phyloP scores from a whole-genome alignment of 2,329 filamentous ascomycete species.

The Colletotrichum destructivum region DNA sequence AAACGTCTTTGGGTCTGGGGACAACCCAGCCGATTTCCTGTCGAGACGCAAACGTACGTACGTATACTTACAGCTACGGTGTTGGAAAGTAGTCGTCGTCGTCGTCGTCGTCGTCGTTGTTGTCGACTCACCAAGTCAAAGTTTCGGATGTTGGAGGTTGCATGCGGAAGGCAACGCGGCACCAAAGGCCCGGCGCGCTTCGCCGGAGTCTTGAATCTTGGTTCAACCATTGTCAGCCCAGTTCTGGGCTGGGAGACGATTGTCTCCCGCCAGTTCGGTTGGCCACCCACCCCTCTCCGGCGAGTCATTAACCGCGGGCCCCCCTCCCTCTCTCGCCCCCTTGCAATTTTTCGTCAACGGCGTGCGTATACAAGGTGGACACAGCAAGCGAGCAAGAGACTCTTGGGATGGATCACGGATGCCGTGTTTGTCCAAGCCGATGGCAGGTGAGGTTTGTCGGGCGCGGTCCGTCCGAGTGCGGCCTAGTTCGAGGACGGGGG shows the following conservation, averaged over 20 bases:
- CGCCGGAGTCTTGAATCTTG: not conserved
- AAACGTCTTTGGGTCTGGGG: not conserved
- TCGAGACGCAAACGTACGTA: not conserved
- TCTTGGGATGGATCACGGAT: not conserved
- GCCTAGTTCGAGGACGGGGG: constrained; percentile 2
- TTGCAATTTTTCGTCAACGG: not conserved
- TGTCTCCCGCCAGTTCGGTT: not conserved
- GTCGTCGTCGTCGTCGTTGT: no score
- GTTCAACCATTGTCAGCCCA: not conserved
- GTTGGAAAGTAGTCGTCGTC: not conserved
- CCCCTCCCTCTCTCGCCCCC: not conserved
- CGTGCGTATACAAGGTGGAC: not conserved
- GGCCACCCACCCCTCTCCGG: not conserved
- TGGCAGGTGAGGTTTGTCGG: not conserved
- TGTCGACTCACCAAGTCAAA: not conserved
- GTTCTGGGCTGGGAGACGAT: not conserved
- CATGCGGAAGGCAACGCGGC: not conserved
- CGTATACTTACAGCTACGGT: not conserved
- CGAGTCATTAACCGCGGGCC: not conserved
- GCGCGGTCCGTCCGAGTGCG: not conserved
- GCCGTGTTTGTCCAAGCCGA: not conserved
- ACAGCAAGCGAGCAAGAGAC: not conserved
- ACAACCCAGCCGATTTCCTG: not conserved
- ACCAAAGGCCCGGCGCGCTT: not conserved
- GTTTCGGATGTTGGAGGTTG: not conserved